Base-by-base conservation (phyloP, 106 monocot species). In the Allium fistulosum region DNA sequence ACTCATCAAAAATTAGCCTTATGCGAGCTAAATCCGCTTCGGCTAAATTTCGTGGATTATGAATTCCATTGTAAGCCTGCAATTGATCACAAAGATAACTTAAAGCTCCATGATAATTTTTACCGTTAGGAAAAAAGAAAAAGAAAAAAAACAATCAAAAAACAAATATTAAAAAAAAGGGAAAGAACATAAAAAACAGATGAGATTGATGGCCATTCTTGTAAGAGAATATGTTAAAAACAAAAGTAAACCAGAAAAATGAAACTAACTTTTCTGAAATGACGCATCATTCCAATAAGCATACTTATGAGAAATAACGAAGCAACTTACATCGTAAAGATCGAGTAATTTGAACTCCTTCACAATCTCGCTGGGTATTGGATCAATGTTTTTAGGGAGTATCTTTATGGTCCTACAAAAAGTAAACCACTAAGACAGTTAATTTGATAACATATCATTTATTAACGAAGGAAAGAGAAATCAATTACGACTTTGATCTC, bases 1-100 rank as follows among this genome's bases (percentile, higher is more conserved):
- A 99, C 37, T 99, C 97, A 65, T 99, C 97, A 85, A 99, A 99
- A 73, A 93, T 81, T 26, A 99, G 72, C 66, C 97, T 92, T 69
- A 89, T 87, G 11, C 97, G 92, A 75, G 92, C 97, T 72, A 80
- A 72, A 75, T 90, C 84, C 78, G 97, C 97, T 67, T 93, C 90
- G 81, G 71, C 55, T 73, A 84, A 73, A 73, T 67, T 80, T 14
- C 65, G 80, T 13, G 97, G 97, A 48, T 51, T 58, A 64, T 99
- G 97, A 63, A 99, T 93, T 70, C 92, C 84, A 62, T 79, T 48
- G 70, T 93, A 99, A 9, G 97, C 97, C 97, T 97, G 76, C 53
- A 67, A 17, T 46, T 10, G 46, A 49, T 45, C 4, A 49, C 47
- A 12, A 49, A 49, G 7, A 49, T 65, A 65, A 65, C 64, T 65